Conservation (phyloP, 1,284 basidiomycete species). For the Volvariella surrecta region DNA sequence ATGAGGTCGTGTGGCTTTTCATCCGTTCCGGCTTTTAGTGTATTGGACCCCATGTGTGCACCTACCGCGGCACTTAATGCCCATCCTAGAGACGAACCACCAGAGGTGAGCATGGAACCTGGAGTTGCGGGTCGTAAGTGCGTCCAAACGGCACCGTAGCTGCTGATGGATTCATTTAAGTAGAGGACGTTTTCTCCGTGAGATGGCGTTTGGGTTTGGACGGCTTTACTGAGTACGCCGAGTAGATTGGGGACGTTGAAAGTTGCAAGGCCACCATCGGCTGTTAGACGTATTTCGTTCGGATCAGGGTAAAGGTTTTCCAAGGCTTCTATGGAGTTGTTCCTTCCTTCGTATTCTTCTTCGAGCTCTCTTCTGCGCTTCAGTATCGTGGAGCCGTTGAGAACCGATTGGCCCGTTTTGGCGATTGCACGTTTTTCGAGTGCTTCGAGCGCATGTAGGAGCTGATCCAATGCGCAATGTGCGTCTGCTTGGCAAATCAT, state of each 20-base stretch:
- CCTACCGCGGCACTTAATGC: slow-evolving; percentile 57
- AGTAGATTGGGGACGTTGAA: slow-evolving; percentile 43
- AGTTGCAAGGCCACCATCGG: slow-evolving; percentile 10
- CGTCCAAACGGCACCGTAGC: slow-evolving; percentile 42
- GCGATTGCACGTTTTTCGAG: slow-evolving; percentile 10
- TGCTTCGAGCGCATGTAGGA: slow-evolving; percentile 26
- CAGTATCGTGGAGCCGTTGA: slow-evolving; percentile 10
- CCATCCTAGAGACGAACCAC: slow-evolving; percentile 59
- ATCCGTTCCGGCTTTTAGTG: slow-evolving; percentile 15
- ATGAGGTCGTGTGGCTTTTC: slow-evolving; percentile 36
- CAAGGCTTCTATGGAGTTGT: slow-evolving; percentile 16
- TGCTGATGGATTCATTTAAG: slow-evolving; percentile 59
- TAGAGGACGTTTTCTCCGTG: slow-evolving; percentile 34
- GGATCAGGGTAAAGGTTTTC: slow-evolving; percentile 15
- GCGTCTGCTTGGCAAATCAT: slow-evolving; percentile 50
- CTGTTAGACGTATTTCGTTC: slow-evolving; percentile 6
- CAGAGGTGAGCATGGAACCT: slow-evolving; percentile 43
- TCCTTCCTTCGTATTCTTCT: slow-evolving; percentile 18
- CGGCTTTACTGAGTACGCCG: slow-evolving; percentile 33
- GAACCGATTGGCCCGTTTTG: slow-evolving; percentile 10
- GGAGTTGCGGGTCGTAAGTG: slow-evolving; percentile 46
- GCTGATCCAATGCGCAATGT: slow-evolving; percentile 41
- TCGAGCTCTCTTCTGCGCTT: slow-evolving; percentile 13
- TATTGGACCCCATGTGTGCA: slow-evolving; percentile 37
- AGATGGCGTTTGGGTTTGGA: slow-evolving; percentile 26